Evolutionary conservation across 2,329 filamentous ascomycete species (phyloP).

Genomic region (Zymoseptoria ardabiliae): DNA sequence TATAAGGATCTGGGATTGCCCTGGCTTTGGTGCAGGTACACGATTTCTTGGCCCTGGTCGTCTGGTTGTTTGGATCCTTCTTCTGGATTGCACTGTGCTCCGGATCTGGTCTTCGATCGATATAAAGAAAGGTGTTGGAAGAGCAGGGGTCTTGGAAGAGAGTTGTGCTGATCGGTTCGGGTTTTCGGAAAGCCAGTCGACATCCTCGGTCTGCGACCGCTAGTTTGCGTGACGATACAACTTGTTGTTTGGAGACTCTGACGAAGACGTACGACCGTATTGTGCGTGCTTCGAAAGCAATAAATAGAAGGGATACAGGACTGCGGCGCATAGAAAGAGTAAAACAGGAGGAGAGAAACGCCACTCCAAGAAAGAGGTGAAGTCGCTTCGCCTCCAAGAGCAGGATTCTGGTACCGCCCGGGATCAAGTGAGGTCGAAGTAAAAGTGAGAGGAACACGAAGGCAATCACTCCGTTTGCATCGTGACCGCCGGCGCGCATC

Average conservation of each 20-base stretch:
- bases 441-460: not conserved
- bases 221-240: not conserved
- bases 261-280: not conserved
- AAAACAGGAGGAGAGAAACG: not conserved
- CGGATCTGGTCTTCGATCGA: not conserved
- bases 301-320: not conserved
- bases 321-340: not conserved
- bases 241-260: not conserved
- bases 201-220: not conserved
- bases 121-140: not conserved
- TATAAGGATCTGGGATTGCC: not conserved
- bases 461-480: not conserved
- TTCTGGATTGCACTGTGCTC: not conserved
- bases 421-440: not conserved
- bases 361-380: not conserved
- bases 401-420: not conserved
- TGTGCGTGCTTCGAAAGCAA: not conserved
- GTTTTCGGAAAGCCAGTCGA: not conserved
- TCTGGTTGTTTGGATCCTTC: not conserved
- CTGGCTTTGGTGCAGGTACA: not conserved
- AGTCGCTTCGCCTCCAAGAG: not conserved
- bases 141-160: not conserved
- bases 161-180: not conserved
- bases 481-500: not conserved
- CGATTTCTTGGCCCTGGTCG: not conserved